Conservation (phyloP, 1,284 basidiomycete genomes). For the Coniophora puteana region DNA sequence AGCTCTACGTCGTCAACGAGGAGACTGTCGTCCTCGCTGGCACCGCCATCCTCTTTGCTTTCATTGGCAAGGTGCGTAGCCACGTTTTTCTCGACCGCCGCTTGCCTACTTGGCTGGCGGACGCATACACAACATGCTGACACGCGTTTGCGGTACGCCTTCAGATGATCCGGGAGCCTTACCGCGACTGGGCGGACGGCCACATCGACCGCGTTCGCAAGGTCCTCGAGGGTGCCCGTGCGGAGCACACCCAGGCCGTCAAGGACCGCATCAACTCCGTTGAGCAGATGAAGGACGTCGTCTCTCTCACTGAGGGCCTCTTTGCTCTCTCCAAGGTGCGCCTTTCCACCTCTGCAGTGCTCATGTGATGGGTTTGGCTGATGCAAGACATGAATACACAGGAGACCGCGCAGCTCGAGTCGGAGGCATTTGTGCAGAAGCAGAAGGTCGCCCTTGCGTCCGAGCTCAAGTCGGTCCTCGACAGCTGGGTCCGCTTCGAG, state of each 20-base stretch:
- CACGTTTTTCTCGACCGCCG: neutral
- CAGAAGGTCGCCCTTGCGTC: constrained; percentile 86
- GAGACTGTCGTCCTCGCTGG: constrained; percentile 85
- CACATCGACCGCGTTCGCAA: constrained; percentile 83
- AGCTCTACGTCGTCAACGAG: constrained; percentile 97
- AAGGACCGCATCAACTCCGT: constrained; percentile 91
- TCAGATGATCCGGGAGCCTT: constrained; percentile 63
- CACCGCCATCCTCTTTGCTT: constrained; percentile 84
- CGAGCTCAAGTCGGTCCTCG: constrained; percentile 93
- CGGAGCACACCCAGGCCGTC: constrained; percentile 92
- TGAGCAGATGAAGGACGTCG: constrained; percentile 92
- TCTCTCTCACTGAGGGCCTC: constrained; percentile 84
- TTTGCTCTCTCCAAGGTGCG: constrained; percentile 89
- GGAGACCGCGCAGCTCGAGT: constrained; percentile 93
- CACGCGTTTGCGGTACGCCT: constrained; percentile 5
- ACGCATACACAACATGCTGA: neutral
- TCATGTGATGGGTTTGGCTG: constrained; percentile 1
- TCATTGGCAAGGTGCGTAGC: constrained; percentile 75
- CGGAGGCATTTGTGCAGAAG: constrained; percentile 86
- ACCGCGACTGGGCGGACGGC: constrained; percentile 89
- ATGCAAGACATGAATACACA: too few species aligned
- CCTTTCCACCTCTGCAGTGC: neutral
- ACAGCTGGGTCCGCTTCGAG: constrained; percentile 98
- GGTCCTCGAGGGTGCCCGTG: constrained; percentile 81
- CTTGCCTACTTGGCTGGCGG: too few species aligned